These are phyloP conservation scores for Mantamonas sphyraenae DNA, from an alignment of 78 protist species.

Conservation along the genomic window DNA sequence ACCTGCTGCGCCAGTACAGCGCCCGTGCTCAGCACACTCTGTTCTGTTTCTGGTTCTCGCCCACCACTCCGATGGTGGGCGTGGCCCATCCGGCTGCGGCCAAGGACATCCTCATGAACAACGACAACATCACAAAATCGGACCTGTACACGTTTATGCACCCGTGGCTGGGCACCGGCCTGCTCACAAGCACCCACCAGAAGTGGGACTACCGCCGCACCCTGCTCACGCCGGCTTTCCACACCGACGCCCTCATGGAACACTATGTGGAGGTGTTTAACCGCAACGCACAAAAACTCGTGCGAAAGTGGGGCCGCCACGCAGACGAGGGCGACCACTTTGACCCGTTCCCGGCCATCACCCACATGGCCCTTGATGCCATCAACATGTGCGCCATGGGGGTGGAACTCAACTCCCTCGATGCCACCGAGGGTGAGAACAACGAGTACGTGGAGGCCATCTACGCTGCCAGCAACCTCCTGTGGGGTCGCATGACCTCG, in stretches of 20 bases:
- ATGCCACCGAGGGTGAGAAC: not conserved
- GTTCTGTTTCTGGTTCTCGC: not conserved
- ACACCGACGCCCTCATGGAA: not conserved
- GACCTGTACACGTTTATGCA: not conserved
- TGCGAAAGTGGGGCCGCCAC: not conserved
- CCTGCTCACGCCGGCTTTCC: not conserved
- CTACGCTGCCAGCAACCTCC: not conserved
- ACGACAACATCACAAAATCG: not conserved
- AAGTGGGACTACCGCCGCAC: not conserved
- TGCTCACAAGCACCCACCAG: not conserved
- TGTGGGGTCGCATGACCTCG: not conserved
- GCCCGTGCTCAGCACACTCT: not conserved
- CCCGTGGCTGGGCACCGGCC: not conserved
- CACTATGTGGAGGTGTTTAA: not conserved
- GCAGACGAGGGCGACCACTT: not conserved
- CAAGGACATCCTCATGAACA: not conserved
- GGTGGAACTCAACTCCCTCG: not conserved
- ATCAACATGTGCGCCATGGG: not conserved
- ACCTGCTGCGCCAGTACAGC: not conserved
- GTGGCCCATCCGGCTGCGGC: not conserved
- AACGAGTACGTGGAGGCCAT: not conserved
- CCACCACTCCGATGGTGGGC: not conserved
- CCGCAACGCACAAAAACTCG: not conserved
- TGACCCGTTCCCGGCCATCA: not conserved
- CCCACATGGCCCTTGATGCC: not conserved